These are phyloP conservation scores for Myrica gale DNA, from an alignment of 306 rosid genomes.

Conservation along the genomic window DNA sequence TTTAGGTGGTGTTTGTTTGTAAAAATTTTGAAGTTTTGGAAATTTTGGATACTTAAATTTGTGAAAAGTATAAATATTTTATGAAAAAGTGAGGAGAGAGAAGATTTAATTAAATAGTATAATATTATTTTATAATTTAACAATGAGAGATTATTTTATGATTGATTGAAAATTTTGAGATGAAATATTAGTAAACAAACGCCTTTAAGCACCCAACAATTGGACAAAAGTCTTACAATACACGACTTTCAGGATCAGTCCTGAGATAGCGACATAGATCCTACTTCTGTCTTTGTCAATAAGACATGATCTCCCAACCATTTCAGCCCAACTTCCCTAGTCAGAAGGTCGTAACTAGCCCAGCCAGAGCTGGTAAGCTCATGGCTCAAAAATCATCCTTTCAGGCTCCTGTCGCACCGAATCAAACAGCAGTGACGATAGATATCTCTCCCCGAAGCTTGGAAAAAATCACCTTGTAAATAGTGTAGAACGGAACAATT, in stretches of 20 bases:
- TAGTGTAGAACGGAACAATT: conserved; percentile 2
- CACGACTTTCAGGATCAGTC: neutral
- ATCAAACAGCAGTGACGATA: conserved; percentile 73
- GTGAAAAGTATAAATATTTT: too few species aligned
- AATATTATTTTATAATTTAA: too few species aligned
- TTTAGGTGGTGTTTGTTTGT: too few species aligned
- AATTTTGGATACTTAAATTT: too few species aligned
- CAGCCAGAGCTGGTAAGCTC: conserved; percentile 14
- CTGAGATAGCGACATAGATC: neutral
- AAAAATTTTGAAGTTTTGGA: too few species aligned
- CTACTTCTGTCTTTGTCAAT: neutral
- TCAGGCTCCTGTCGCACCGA: conserved; percentile 62
- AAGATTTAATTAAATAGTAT: too few species aligned
- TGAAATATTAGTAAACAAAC: too few species aligned
- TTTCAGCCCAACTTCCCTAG: neutral
- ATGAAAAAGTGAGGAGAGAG: too few species aligned
- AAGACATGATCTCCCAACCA: neutral
- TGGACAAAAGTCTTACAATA: neutral
- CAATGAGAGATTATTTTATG: too few species aligned
- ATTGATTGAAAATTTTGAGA: too few species aligned
- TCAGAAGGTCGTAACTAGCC: neutral
- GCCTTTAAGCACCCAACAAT: neutral
- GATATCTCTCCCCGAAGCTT: conserved; percentile 84
- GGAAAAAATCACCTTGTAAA: conserved; percentile 69
- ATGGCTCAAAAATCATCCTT: conserved; percentile 65